These are phyloP conservation scores for Lactifluus pinguis DNA, from an alignment of 768 basidiomycete genomes.

Conservation along the genomic window DNA sequence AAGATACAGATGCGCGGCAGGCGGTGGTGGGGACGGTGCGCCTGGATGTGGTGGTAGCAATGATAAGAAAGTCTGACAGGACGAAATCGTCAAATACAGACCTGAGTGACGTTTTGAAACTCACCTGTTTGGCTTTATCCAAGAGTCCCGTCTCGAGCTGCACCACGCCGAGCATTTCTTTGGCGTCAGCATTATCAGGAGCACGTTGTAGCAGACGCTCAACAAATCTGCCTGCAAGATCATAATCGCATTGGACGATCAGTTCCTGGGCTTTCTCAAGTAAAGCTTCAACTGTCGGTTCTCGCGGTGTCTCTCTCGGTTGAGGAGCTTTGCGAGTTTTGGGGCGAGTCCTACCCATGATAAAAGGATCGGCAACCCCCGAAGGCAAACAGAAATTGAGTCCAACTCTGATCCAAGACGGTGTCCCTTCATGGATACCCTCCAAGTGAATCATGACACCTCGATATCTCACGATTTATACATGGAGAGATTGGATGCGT, in stretches of 20 bases:
- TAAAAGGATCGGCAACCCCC: background rate
- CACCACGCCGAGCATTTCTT: conserved; percentile 72
- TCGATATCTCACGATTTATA: conserved; percentile 43
- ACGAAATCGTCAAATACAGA: background rate
- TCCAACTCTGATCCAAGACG: too few relatives aligned
- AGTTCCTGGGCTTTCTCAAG: conserved; percentile 74
- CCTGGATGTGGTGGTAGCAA: conserved; percentile 51
- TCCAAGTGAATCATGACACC: conserved; percentile 19
- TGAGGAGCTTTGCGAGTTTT: conserved; percentile 26
- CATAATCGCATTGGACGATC: conserved; percentile 77
- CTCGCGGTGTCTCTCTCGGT: conserved; percentile 25
- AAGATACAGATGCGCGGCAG: conserved; percentile 82
- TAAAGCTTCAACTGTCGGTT: conserved; percentile 34
- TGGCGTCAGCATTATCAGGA: conserved; percentile 54
- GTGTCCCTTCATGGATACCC: conserved; percentile 2
- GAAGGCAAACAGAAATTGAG: background rate
- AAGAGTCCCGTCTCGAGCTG: conserved; percentile 75
- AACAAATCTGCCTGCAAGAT: conserved; percentile 67
- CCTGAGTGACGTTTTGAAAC: conserved; percentile 9
- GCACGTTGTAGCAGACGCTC: conserved; percentile 58
- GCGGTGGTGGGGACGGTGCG: conserved; percentile 50
- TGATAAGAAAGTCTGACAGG: conserved; percentile 50
- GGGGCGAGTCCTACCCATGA: conserved; percentile 28
- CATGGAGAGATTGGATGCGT: conserved; percentile 52
- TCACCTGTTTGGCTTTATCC: conserved; percentile 60